phyloP scores from a whole-genome alignment of 768 basidiomycete species.

The Tulasnella sp. region DNA sequence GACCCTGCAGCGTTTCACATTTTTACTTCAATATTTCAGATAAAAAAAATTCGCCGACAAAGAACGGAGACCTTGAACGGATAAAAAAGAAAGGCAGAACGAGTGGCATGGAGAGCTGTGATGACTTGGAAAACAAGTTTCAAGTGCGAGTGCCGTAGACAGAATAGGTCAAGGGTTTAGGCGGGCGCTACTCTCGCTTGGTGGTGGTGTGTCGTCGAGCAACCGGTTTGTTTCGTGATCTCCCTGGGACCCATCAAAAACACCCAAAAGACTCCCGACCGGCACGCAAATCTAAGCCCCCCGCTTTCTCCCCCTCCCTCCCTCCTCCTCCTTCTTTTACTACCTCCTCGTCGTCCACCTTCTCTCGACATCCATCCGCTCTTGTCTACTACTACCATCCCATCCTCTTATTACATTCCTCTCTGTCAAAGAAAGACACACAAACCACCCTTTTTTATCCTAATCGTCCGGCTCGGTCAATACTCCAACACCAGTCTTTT shows the following conservation, averaged over 20 bases:
- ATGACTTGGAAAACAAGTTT: neutral
- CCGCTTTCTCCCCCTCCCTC: neutral
- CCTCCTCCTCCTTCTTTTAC: neutral
- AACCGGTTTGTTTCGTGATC: slow-evolving; percentile 6
- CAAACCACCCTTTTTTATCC: slow-evolving; percentile 2
- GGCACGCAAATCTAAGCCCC: neutral
- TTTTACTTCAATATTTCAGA: neutral
- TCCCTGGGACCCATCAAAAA: slow-evolving; percentile 11
- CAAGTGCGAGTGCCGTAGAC: neutral
- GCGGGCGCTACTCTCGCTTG: slow-evolving; percentile 11
- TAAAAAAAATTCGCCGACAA: neutral
- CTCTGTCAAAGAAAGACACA: neutral
- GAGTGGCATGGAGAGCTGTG: neutral
- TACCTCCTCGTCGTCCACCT: neutral
- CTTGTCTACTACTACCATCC: slow-evolving; percentile 7
- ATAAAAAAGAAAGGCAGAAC: neutral
- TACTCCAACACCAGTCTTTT: neutral
- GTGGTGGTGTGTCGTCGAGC: slow-evolving; percentile 9
- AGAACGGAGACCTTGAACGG: neutral
- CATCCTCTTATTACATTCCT: neutral
- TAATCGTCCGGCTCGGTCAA: slow-evolving; percentile 9
- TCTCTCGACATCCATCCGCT: neutral
- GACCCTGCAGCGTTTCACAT: neutral
- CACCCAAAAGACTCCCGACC: neutral
- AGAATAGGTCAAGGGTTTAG: neutral